phyloP scores from a whole-genome alignment of 2,329 filamentous ascomycete species.

The Aspergillus phoenicis region DNA sequence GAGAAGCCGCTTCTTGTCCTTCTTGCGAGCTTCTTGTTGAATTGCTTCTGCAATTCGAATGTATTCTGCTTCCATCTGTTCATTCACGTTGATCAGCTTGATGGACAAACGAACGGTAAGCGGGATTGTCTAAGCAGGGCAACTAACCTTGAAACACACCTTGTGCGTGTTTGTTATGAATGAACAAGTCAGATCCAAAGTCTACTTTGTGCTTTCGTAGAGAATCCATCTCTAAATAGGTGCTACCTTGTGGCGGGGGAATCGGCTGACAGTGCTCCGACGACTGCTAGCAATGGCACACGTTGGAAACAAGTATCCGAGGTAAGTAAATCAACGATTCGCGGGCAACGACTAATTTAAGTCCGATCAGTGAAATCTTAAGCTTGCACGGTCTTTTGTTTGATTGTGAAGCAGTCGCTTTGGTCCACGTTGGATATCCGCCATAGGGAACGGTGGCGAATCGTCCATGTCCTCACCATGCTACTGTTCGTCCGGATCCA shows the following conservation, averaged over 20 bases:
- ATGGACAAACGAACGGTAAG: background rate
- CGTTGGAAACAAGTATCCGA: background rate
- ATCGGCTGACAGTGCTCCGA: background rate
- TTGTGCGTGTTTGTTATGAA: background rate
- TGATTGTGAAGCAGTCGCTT: background rate
- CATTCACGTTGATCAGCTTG: background rate
- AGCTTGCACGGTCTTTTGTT: background rate
- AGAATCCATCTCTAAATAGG: background rate
- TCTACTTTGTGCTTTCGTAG: background rate
- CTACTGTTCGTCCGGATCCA: background rate
- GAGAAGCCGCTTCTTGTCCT: slow-evolving; percentile 24
- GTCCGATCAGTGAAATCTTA: too few species aligned
- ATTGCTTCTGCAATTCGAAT: slow-evolving; percentile 22
- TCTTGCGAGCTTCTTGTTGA: slow-evolving; percentile 18
- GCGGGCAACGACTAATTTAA: background rate
- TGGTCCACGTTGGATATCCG: background rate
- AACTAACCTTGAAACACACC: background rate
- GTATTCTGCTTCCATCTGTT: slow-evolving; percentile 28
- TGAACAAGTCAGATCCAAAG: background rate
- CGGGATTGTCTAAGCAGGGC: background rate
- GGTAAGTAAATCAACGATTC: background rate
- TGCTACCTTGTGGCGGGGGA: background rate
- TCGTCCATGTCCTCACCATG: background rate
- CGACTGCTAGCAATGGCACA: background rate
- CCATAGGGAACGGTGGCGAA: background rate